phyloP scores from a whole-genome alignment of 345 rosid genomes.

The Populus euphratica region DNA sequence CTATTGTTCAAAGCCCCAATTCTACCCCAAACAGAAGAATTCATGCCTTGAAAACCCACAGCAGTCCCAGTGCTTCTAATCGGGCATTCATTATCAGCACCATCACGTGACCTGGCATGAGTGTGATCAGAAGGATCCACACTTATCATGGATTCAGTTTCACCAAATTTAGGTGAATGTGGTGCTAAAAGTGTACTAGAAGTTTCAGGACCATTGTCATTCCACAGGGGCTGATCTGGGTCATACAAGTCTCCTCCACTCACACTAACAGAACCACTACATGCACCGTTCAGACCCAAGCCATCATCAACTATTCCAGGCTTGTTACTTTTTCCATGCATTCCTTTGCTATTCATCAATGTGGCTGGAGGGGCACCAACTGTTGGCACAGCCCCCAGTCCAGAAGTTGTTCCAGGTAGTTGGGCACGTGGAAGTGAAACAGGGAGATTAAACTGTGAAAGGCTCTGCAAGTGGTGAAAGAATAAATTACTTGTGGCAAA shows the following conservation, averaged over 20 bases:
- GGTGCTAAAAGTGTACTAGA: constrained; percentile 45
- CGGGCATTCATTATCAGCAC: constrained; percentile 41
- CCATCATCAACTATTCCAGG: constrained; percentile 54
- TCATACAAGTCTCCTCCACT: constrained; percentile 82
- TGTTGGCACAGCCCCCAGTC: constrained; percentile 46
- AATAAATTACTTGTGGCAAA: constrained; percentile 27
- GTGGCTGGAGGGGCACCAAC: constrained; percentile 49
- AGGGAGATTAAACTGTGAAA: constrained; percentile 95
- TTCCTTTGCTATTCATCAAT: constrained; percentile 44
- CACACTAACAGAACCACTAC: constrained; percentile 39
- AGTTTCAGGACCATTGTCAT: constrained; percentile 61
- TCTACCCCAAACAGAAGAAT: constrained; percentile 73
- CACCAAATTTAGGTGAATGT: constrained; percentile 55
- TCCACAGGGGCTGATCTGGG: constrained; percentile 99
- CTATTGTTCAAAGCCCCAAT: constrained; percentile 45
- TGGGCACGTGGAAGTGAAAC: constrained; percentile 81
- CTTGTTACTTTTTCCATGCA: constrained; percentile 43
- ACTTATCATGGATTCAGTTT: constrained; percentile 43
- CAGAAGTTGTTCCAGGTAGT: constrained; percentile 53
- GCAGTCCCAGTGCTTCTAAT: constrained; percentile 28
- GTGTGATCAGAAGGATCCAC: constrained; percentile 45
- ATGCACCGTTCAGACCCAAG: constrained; percentile 53
- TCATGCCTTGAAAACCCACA: constrained; percentile 41
- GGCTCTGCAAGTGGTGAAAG: constrained; percentile 63
- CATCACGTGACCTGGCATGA: constrained; percentile 28